Conservation (phyloP, 2,329 filamentous ascomycete genomes). For the Alternaria dauci region DNA sequence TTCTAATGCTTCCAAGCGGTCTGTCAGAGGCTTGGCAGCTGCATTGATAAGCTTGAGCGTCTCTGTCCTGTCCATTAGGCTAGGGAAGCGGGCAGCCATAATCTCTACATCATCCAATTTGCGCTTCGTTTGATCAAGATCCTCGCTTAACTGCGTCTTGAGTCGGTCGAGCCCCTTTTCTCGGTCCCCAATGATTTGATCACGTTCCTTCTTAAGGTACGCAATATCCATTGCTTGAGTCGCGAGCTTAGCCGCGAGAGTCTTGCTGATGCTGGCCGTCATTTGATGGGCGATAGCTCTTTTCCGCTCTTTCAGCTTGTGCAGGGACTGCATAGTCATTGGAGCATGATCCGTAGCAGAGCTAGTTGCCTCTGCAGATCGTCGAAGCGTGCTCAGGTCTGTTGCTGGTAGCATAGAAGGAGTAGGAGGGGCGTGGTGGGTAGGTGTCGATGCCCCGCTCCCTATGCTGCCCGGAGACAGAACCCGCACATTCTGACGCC, state of each 20-base stretch:
- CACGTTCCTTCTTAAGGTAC: conserved; percentile 14
- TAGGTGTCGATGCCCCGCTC: conserved; percentile 32
- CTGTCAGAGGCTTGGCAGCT: background rate
- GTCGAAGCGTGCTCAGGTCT: background rate
- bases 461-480: conserved; percentile 18
- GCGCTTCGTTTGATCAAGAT: background rate
- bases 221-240: conserved; percentile 14
- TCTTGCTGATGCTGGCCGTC: background rate
- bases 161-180: background rate
- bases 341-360: background rate
- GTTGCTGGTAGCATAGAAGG: conserved; percentile 32
- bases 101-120: background rate
- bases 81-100: background rate
- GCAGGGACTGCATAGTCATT: conserved; percentile 14
- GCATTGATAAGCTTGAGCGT: background rate
- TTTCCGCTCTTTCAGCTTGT: conserved; percentile 12
- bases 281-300: conserved; percentile 9
- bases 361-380: background rate
- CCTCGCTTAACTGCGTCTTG: background rate
- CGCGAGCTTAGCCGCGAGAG: conserved; percentile 3
- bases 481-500: background rate
- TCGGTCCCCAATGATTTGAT: conserved; percentile 2
- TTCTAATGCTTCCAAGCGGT: conserved; percentile 1
- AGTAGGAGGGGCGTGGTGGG: conserved; percentile 26
- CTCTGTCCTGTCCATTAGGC: background rate